phyloP scores from a whole-genome alignment of 2,329 filamentous ascomycete species.

The Curvularia hawaiiensis region DNA sequence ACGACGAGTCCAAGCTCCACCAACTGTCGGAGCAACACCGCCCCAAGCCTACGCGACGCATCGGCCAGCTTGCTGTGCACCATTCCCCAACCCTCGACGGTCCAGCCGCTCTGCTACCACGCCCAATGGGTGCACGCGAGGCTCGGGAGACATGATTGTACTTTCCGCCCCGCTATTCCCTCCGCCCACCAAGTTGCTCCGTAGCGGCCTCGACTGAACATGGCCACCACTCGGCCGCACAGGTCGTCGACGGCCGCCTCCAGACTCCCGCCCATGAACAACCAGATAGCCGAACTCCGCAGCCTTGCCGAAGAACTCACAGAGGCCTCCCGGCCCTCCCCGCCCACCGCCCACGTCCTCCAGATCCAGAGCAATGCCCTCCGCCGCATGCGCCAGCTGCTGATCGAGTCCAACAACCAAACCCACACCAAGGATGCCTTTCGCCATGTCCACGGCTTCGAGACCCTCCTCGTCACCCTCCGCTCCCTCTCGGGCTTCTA shows the following conservation, averaged over 20 bases:
- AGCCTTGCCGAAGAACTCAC: constrained; percentile 45
- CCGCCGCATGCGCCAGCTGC: constrained; percentile 69
- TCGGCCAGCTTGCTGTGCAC: constrained; percentile 5
- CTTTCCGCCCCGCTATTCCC: constrained; percentile 25
- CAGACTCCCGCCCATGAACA: constrained; percentile 58
- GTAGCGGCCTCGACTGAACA: constrained; percentile 40
- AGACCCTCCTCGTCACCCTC: constrained; percentile 71
- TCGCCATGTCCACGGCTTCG: constrained; percentile 78
- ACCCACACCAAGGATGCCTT: constrained; percentile 76
- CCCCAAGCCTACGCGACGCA: constrained; percentile 5
- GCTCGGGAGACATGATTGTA: constrained; percentile 38
- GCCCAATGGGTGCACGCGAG: constrained; percentile 15
- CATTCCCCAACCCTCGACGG: constrained; percentile 1
- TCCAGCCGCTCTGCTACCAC: background rate
- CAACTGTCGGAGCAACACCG: constrained; percentile 4
- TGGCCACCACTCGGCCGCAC: constrained; percentile 44
- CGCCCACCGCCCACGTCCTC: constrained; percentile 38
- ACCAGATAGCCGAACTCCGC: constrained; percentile 53
- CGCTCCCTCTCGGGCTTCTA: constrained; percentile 77
- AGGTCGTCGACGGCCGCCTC: constrained; percentile 48
- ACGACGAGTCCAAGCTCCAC: constrained; percentile 8
- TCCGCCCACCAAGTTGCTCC: constrained; percentile 28
- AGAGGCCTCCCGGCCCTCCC: constrained; percentile 36
- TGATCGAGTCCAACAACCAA: constrained; percentile 58
- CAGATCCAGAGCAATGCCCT: constrained; percentile 57